Percentiles rank a stretch among this genome's conserved stretches.
Conservation (phyloP, 345 rosid genomes). For the Moringa oleifera region DNA sequence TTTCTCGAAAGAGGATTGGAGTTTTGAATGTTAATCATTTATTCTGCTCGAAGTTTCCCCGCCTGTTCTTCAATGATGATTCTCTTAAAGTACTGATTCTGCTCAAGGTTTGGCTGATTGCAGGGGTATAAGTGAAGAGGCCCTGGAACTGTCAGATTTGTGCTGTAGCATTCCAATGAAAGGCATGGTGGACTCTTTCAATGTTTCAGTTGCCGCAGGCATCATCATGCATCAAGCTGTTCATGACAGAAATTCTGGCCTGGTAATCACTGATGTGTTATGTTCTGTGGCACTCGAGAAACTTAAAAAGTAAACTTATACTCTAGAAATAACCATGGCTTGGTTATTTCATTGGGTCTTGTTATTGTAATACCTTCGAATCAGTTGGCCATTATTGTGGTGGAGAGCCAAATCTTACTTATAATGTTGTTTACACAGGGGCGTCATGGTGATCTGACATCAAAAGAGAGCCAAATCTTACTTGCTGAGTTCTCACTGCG, state of each 20-base stretch:
- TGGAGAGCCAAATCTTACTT: not conserved
- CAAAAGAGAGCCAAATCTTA: slow-evolving; percentile 64
- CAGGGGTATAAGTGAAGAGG: slow-evolving; percentile 88
- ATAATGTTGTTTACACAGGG: slow-evolving; percentile 61
- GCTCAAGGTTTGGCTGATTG: slow-evolving; percentile 15
- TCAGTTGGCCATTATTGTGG: no score
- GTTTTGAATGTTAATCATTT: not conserved
- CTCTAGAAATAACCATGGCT: not conserved
- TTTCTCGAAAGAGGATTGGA: not conserved
- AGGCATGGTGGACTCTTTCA: slow-evolving; percentile 97
- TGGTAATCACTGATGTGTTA: slow-evolving; percentile 36
- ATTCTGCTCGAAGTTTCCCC: not conserved
- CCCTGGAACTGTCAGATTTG: slow-evolving; percentile 70
- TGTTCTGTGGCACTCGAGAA: not conserved
- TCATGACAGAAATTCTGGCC: slow-evolving; percentile 65
- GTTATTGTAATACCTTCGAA: no score
- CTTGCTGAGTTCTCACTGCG: slow-evolving; percentile 85
- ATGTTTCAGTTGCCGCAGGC: slow-evolving; percentile 97
- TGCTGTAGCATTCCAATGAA: slow-evolving; percentile 91
- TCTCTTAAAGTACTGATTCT: not conserved
- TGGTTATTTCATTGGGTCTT: not conserved
- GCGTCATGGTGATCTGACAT: slow-evolving; percentile 68
- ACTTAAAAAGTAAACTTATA: not conserved
- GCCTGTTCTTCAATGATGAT: not conserved
- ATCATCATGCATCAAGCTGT: slow-evolving; percentile 91